phyloP scores from a whole-genome alignment of 306 rosid genomes.

The Luffa acutangula region DNA sequence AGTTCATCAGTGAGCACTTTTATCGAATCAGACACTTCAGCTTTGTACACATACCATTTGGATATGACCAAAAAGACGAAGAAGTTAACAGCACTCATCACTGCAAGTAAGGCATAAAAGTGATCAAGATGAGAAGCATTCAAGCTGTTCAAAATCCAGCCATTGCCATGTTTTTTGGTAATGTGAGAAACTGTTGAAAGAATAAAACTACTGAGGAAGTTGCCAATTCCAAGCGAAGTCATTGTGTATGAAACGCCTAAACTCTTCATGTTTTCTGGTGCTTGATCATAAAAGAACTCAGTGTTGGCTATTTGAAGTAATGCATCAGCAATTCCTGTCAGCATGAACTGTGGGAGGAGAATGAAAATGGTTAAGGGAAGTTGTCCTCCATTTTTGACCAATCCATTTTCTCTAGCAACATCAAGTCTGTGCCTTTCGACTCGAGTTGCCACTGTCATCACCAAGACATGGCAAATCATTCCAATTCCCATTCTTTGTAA shows the following conservation, averaged over 20 bases:
- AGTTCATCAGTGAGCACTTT: slow-evolving; percentile 50
- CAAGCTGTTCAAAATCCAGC: slow-evolving; percentile 78
- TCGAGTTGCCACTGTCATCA: no score
- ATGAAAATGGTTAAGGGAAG: slow-evolving; percentile 62
- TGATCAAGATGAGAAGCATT: slow-evolving; percentile 75
- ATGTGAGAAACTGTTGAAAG: slow-evolving; percentile 61
- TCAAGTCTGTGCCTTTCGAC: no score
- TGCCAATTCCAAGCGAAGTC: slow-evolving; percentile 73
- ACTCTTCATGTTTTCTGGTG: slow-evolving; percentile 77
- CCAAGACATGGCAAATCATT: no score
- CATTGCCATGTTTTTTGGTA: slow-evolving; percentile 44
- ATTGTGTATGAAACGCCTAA: slow-evolving; percentile 61
- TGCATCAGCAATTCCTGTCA: slow-evolving; percentile 66
- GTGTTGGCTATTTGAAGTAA: slow-evolving; percentile 6
- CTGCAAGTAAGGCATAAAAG: slow-evolving; percentile 55
- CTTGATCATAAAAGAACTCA: slow-evolving; percentile 26
- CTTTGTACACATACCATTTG: slow-evolving; percentile 54
- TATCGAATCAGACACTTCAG: slow-evolving; percentile 69
- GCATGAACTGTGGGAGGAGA: slow-evolving; percentile 63
- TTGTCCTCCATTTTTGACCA: slow-evolving; percentile 13
- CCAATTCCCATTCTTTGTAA: no score
- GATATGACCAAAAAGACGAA: slow-evolving; percentile 22
- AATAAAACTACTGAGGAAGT: slow-evolving; percentile 61
- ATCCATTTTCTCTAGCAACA: no score
- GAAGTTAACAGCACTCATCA: slow-evolving; percentile 20